phyloP scores from a whole-genome alignment of 768 basidiomycete species.

The Lentinula sp. region DNA sequence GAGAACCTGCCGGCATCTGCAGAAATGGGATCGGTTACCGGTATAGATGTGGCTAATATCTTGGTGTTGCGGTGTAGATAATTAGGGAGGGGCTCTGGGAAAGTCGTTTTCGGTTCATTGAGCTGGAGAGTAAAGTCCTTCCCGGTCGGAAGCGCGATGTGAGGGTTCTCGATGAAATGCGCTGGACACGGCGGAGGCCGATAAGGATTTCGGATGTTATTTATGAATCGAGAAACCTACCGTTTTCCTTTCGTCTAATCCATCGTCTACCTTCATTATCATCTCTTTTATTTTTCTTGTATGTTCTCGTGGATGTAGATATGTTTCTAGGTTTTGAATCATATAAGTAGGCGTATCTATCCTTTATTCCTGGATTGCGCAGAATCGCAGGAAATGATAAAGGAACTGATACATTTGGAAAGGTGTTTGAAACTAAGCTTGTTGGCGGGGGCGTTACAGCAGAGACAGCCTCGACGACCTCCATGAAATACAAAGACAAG shows the following conservation, averaged over 20 bases:
- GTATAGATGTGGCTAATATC: slow-evolving; percentile 39
- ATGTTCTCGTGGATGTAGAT: slow-evolving; percentile 9
- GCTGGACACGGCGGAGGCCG: slow-evolving; percentile 32
- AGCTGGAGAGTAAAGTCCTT: slow-evolving; percentile 44
- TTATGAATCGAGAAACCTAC: slow-evolving; percentile 28
- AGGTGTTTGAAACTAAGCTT: background rate
- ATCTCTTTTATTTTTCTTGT: slow-evolving; percentile 42
- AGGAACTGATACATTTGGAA: slow-evolving; percentile 28
- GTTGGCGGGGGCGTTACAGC: background rate
- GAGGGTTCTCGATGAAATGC: slow-evolving; percentile 65
- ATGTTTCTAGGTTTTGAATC: slow-evolving; percentile 10
- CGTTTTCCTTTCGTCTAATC: slow-evolving; percentile 72
- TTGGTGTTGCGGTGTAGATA: slow-evolving; percentile 60
- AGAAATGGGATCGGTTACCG: slow-evolving; percentile 40
- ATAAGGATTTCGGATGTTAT: background rate
- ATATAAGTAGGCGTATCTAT: slow-evolving; percentile 50
- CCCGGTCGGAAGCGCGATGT: slow-evolving; percentile 58
- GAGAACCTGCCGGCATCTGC: slow-evolving; percentile 75
- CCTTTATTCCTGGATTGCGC: slow-evolving; percentile 48
- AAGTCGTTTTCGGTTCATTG: slow-evolving; percentile 48
- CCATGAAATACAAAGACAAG: background rate
- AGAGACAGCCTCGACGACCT: background rate
- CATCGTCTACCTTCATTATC: slow-evolving; percentile 77
- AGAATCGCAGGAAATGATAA: slow-evolving; percentile 72
- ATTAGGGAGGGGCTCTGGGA: slow-evolving; percentile 69